Evolutionary conservation across 306 rosid genomes (phyloP), one percentile per base, ranked within the genome.

Genomic region (Luffa aegyptiaca): DNA sequence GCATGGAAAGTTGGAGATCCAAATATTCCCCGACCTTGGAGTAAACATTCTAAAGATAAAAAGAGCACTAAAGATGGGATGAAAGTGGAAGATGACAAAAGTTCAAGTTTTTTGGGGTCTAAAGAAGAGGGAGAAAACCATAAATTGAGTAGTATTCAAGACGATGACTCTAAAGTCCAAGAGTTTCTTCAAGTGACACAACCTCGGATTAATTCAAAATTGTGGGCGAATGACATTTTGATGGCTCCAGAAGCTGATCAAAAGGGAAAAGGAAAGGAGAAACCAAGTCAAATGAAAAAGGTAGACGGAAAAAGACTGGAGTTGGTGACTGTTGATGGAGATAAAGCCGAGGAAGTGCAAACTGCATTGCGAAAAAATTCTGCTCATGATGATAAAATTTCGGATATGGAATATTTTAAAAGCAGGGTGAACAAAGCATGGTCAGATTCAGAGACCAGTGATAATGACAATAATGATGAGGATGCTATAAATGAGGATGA

Each of bases 101-200:
- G 35, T 59, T 33, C 18, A 39, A 86, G 79, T 62, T 31, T 31
- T 73, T 42, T 58, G 79, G 70, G 59, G 52, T 76, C 82, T 59
- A 84, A 87, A 81, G 86, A 69, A 70, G 83, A 45, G 74, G 64
- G 62, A 80, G 66, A 82, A 3, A 63, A 68, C 72, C 61, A 66
- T 64, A 84, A 44, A 70, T 82, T 84, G 85, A 77, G 63, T 17
- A 77, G 63, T 17, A 57, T 46, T 80, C 84, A 81, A 79, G 71
- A 58, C 84, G 86, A 81, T 82, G 96, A 91, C 73, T 84, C 90
- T 1, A 69, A 89, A 83, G 87, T 95, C 62, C 86, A 88, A 73
- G 99, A 95, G 62, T 95, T 91, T 84, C 87, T 95, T 83, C 84
- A 93, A 87, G 97, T 93, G 71, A 90, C 89, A 93, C 93, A 91